Percentiles rank a stretch among this genome's conserved stretches.
Evolutionary conservation across 2,329 filamentous ascomycete genomes (phyloP).

Genomic region (Penicillium sp.): DNA sequence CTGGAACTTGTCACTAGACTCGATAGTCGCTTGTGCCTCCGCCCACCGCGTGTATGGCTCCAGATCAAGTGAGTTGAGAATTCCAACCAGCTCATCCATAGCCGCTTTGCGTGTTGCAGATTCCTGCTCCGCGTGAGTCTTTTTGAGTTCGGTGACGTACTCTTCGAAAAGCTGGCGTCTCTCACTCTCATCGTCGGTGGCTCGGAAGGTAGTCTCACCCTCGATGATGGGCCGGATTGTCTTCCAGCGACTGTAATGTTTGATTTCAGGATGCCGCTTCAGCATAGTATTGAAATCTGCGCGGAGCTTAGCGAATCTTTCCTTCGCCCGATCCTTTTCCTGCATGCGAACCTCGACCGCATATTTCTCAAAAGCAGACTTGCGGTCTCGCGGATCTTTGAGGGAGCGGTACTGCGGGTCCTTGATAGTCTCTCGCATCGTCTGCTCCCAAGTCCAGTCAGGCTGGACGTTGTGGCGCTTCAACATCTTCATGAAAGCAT

Average conservation of each 20-base stretch:
- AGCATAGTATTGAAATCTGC: conserved; percentile 96
- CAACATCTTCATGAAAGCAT: conserved; percentile 87
- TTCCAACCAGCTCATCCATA: conserved; percentile 74
- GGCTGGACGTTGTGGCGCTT: conserved; percentile 80
- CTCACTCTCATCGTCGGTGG: conserved; percentile 82
- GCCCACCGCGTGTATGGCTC: conserved; percentile 95
- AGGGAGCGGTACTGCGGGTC: conserved; percentile 91
- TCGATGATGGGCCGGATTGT: conserved; percentile 92
- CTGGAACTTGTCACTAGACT: conserved; percentile 73
- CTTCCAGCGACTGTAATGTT: conserved; percentile 95
- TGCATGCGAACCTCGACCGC: conserved; percentile 83
- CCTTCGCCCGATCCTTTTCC: conserved; percentile 92
- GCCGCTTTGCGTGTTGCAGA: conserved; percentile 70
- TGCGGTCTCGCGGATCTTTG: conserved; percentile 87
- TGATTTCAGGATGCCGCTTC: conserved; percentile 93
- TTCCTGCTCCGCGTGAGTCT: conserved; percentile 73
- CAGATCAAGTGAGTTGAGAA: conserved; percentile 76
- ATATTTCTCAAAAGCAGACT: conserved; percentile 91
- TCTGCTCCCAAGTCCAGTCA: conserved; percentile 90
- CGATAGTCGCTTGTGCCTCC: conserved; percentile 79
- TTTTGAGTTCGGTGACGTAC: conserved; percentile 82
- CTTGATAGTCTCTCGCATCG: conserved; percentile 79
- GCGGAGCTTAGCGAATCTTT: conserved; percentile 85
- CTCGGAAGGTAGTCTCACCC: conserved; percentile 91
- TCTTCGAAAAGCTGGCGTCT: conserved; percentile 89